Percentiles rank a stretch among this genome's conserved stretches.
Conservation (phyloP, 1,139 yeast genomes). For the Saccharomycopsis hybrid region DNA sequence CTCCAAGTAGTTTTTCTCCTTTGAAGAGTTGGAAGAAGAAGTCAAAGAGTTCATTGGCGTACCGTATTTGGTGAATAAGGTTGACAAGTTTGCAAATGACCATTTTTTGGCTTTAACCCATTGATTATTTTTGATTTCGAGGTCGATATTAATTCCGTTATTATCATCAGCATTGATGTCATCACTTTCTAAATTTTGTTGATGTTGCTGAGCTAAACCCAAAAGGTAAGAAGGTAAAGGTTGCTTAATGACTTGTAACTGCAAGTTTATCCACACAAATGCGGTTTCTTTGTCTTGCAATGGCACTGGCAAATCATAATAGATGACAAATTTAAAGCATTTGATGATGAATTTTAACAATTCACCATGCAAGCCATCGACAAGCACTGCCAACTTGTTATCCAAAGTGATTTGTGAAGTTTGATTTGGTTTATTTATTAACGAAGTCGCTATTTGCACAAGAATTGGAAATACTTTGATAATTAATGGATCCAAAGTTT, state of each 20-base stretch:
- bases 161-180: conserved; percentile 41
- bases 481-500: conserved; percentile 53
- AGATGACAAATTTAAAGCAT: conserved; percentile 75
- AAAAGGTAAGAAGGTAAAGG: conserved; percentile 40
- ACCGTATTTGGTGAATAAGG: conserved; percentile 73
- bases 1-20: conserved; percentile 44
- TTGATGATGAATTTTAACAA: conserved; percentile 73
- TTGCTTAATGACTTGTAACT: conserved; percentile 61
- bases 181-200: conserved; percentile 29
- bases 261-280: conserved; percentile 71
- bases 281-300: conserved; percentile 56
- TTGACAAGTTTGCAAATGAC: conserved; percentile 74
- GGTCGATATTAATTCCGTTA: conserved; percentile 29
- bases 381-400: conserved; percentile 1
- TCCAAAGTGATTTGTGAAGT: background rate
- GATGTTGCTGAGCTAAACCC: background rate
- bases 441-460: conserved; percentile 54
- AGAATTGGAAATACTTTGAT: conserved; percentile 63
- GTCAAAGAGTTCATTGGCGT: conserved; percentile 24
- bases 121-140: conserved; percentile 30
- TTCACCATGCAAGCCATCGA: conserved; percentile 50
- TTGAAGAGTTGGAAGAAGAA: conserved; percentile 35
- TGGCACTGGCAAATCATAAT: conserved; percentile 66
- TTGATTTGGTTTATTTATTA: conserved; percentile 22
- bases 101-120: conserved; percentile 86